A percentile compares a stretch with the other conserved stretches of the same genome.
Conservation (phyloP, 331 rosid species). For the Arachis monticola region DNA sequence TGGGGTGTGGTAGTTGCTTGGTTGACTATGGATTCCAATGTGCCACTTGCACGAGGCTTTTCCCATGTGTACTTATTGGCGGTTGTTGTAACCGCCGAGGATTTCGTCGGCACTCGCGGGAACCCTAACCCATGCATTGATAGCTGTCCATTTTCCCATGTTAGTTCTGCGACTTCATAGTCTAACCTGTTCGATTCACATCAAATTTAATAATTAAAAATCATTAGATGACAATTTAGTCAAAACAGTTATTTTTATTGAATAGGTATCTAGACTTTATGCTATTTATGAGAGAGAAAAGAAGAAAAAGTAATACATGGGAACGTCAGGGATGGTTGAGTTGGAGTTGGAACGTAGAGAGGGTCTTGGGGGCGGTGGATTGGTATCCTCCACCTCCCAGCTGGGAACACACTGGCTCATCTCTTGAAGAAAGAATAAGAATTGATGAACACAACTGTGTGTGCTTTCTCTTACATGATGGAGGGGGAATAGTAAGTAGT, state of each 20-base stretch:
- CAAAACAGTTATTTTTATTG: too few relatives aligned
- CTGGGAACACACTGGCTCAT: slow-evolving; percentile 89
- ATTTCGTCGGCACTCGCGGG: slow-evolving; percentile 54
- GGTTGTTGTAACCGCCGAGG: neutral
- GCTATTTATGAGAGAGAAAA: too few relatives aligned
- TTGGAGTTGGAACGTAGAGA: slow-evolving; percentile 58
- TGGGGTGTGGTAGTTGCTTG: slow-evolving; percentile 63
- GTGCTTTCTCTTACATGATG: slow-evolving; percentile 3
- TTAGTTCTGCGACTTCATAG: slow-evolving; percentile 85
- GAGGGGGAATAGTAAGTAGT: neutral
- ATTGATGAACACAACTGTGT: neutral
- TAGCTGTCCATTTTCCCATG: slow-evolving; percentile 90
- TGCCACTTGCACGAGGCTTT: slow-evolving; percentile 81
- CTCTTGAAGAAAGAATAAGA: slow-evolving; percentile 19
- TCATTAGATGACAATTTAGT: too few relatives aligned
- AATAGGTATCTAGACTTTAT: too few relatives aligned
- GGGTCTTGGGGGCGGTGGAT: slow-evolving; percentile 35
- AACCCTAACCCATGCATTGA: slow-evolving; percentile 83
- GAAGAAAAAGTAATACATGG: slow-evolving; percentile 39
- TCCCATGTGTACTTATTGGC: slow-evolving; percentile 60
- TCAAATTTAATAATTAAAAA: too few relatives aligned
- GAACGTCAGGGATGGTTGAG: slow-evolving; percentile 56
- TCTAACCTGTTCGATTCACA: slow-evolving; percentile 52
- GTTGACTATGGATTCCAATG: slow-evolving; percentile 88
- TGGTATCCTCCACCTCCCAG: slow-evolving; percentile 62